These are phyloP conservation scores for Tetrapisispora iriomotensis DNA, from an alignment of 805 yeast species.

Conservation along the genomic window DNA sequence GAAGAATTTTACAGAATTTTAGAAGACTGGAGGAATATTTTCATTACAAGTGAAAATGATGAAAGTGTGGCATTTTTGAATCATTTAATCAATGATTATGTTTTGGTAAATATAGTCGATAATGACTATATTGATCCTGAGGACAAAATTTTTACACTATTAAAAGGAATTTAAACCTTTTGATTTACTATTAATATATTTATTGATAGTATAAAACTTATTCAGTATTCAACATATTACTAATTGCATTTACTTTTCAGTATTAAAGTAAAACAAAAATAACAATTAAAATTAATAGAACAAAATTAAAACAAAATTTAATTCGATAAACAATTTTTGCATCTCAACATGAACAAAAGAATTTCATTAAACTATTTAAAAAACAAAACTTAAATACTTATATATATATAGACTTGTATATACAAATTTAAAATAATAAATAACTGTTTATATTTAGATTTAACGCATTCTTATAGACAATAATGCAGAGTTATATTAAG, in stretches of 20 bases:
- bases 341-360: conserved; percentile 4
- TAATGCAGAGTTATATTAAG: too few species aligned
- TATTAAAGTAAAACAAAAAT: not conserved
- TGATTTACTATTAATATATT: not conserved
- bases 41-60: conserved; percentile 30
- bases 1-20: conserved; percentile 85
- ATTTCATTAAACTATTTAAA: too few species aligned
- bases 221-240: not conserved
- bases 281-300: not conserved
- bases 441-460: too few species aligned
- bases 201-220: too few species aligned
- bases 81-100: conserved; percentile 42
- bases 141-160: conserved; percentile 46
- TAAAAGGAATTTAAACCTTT: conserved; percentile 16
- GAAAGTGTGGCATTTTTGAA: conserved; percentile 20
- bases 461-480: too few species aligned
- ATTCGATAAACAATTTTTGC: not conserved
- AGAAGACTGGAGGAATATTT: conserved; percentile 64
- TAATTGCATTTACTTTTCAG: not conserved
- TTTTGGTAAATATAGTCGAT: conserved; percentile 81
- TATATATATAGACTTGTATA: not conserved
- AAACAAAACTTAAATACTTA: not conserved
- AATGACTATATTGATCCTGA: conserved; percentile 58
- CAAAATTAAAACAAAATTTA: not conserved
- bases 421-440: too few species aligned